phyloP scores from a whole-genome alignment of 129 eudicot species.

The Centrapalus pauciflorus region DNA sequence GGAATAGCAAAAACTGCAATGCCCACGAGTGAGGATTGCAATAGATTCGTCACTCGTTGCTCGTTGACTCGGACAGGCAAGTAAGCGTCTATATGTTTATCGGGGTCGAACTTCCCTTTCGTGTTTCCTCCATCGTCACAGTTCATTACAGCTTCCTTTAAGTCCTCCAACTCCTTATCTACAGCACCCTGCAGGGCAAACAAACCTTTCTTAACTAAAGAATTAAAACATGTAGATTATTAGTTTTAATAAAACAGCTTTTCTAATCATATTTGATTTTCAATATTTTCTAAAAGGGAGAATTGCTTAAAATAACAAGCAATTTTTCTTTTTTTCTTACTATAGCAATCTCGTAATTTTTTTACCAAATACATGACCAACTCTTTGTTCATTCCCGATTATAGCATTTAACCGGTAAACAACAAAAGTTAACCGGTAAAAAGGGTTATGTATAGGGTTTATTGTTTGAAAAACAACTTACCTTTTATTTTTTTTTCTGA shows the following conservation, averaged over 20 bases:
- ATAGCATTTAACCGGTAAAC: too few species aligned
- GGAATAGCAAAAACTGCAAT: constrained; percentile 54
- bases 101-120: constrained; percentile 50
- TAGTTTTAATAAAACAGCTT: too few species aligned
- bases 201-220: constrained; percentile 1
- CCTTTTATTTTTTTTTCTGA: too few species aligned
- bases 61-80: constrained; percentile 78
- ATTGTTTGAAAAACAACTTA: too few species aligned
- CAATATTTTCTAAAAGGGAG: too few species aligned
- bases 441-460: too few species aligned
- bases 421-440: too few species aligned
- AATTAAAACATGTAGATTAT: too few species aligned
- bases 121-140: constrained; percentile 32
- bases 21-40: constrained; percentile 62
- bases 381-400: too few species aligned
- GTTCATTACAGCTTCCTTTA: constrained; percentile 65
- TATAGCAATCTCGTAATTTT: too few species aligned
- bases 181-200: constrained; percentile 29
- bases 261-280: too few species aligned
- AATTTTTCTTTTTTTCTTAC: background rate
- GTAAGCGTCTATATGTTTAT: constrained; percentile 59
- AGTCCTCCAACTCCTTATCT: constrained; percentile 46
- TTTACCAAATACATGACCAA: too few species aligned
- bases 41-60: constrained; percentile 63
- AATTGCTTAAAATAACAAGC: background rate